These are phyloP conservation scores for Flueggea neowawraea DNA, from an alignment of 441 rosid genomes.

Conservation along the genomic window DNA sequence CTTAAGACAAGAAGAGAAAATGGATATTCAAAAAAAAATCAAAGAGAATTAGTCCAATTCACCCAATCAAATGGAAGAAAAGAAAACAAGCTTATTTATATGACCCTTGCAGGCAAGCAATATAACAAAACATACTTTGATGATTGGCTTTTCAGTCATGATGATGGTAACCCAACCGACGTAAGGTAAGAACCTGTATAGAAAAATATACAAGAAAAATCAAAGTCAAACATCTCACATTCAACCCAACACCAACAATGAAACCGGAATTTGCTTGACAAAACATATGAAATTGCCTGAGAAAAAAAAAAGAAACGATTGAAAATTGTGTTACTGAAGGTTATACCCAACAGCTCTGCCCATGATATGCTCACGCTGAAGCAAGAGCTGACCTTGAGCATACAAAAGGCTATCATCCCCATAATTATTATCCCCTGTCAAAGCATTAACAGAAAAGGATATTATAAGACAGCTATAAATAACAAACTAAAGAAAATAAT, in stretches of 20 bases:
- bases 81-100: no score
- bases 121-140: conserved; percentile 53
- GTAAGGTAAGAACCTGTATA: conserved; percentile 77
- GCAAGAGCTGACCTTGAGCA: conserved; percentile 89
- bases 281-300: no score
- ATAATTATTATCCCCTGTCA: conserved; percentile 76
- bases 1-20: no score
- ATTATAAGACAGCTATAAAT: not conserved
- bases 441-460: not conserved
- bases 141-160: conserved; percentile 88
- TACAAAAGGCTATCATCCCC: conserved; percentile 83
- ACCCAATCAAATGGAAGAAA: no score
- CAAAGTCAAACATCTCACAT: no score
- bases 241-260: no score
- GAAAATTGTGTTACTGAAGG: not conserved
- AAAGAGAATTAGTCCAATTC: no score
- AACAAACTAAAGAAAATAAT: not conserved
- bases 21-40: no score
- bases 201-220: not conserved
- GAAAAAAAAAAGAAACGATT: not conserved
- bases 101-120: no score
- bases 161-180: conserved; percentile 96
- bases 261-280: no score
- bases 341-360: conserved; percentile 95
- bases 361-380: conserved; percentile 84